These are phyloP conservation scores for Microsporum audouinii DNA, from an alignment of 2,329 filamentous ascomycete genomes.

Conservation along the genomic window DNA sequence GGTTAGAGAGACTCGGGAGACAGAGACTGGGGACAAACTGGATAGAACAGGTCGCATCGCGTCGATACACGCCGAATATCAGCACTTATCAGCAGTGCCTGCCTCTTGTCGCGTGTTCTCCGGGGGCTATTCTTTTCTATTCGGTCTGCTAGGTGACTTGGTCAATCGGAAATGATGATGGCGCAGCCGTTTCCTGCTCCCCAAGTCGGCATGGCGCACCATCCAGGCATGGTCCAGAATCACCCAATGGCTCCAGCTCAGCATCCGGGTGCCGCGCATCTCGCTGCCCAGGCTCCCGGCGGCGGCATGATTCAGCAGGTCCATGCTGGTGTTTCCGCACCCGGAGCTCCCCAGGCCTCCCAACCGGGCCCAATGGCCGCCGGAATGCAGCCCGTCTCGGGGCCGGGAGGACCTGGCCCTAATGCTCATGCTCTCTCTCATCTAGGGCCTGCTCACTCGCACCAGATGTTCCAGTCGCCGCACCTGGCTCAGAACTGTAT, in stretches of 20 bases:
- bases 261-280: conserved; percentile 45
- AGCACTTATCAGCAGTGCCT: background rate
- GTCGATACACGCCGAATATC: background rate
- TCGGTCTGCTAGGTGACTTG: conserved; percentile 16
- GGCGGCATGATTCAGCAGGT: conserved; percentile 45
- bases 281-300: conserved; percentile 39
- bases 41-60: background rate
- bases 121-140: background rate
- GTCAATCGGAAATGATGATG: conserved; percentile 41
- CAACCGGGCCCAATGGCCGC: conserved; percentile 54
- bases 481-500: conserved; percentile 34
- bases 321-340: conserved; percentile 50
- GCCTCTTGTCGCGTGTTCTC: background rate
- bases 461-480: conserved; percentile 42
- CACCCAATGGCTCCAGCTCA: conserved; percentile 49
- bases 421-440: conserved; percentile 52
- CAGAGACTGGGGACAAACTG: too few species aligned
- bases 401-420: conserved; percentile 41
- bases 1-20: too few species aligned
- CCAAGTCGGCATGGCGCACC: conserved; percentile 47
- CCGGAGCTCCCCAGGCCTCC: conserved; percentile 47
- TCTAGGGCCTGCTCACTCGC: conserved; percentile 44
- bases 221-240: conserved; percentile 47
- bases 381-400: conserved; percentile 50
- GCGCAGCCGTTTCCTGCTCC: conserved; percentile 47